Base-by-base conservation (phyloP, 257 asterid species). In the Solanum verrucosum region DNA sequence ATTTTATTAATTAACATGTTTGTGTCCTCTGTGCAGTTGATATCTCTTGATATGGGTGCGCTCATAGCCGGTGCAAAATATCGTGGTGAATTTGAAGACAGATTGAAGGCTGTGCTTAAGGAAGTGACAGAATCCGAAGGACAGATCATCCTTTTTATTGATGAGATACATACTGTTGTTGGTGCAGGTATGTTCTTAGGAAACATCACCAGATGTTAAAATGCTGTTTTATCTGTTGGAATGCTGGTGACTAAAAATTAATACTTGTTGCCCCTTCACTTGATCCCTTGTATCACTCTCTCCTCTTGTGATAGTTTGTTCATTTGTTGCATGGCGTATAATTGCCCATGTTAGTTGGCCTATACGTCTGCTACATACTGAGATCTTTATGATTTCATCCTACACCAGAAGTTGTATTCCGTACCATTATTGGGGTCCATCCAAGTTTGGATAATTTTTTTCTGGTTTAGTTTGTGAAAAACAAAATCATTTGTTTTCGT, bases 21-120 rank as follows among this genome's bases (percentile, higher is more conserved):
- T 63, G 82, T 67, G 73, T 87, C 89, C 85, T 72, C 81, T 71
- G 23, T 93, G 90, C 91, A 96, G 99, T 92, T 97, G 93, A 96
- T 97, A 88, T 95, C 99, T 79, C 98, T 97, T 44, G 99, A 97
- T 92, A 95, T 97, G 99, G 99, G 99, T 87, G 93, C 99, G 5
- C 96, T 97, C 35, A 94, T 97, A 90, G 99, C 99, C 74, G 99
- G 99, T 83, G 99, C 98, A 84, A 97, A 97, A 84, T 97, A 92
- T 91, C 98, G 99, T 37, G 99, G 99, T 84, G 99, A 97, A 92
- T 96, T 97, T 84, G 99, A 96, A 93, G 99, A 96, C 89, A 92
- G 99, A 89, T 90, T 97, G 65, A 97, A 97, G 88, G 98, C 99
- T 63, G 98, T 97, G 83, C 98, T 97, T 42, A 96, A 94, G 95